Evolutionary conservation across 176 grass and related monocot genomes (phyloP).

Genomic region (Carex pumila): DNA sequence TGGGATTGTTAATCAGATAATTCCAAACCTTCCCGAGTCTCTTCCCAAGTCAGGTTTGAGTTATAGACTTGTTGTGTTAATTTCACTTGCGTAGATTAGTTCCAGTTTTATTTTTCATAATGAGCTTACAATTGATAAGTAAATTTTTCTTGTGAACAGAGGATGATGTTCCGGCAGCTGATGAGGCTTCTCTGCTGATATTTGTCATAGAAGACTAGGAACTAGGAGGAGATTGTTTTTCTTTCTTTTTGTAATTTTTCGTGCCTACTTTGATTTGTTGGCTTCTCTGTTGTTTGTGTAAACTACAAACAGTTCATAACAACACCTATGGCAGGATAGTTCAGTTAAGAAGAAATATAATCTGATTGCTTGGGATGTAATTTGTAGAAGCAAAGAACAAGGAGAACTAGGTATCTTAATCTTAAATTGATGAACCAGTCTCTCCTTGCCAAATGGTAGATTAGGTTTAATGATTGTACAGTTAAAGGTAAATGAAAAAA

Average conservation of each 20-base stretch:
- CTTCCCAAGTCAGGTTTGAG: conserved; percentile 2
- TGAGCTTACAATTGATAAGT: neutral
- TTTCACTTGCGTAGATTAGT: neutral
- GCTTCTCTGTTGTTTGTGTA: neutral
- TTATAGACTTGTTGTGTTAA: neutral
- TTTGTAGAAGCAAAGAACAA: too few species aligned
- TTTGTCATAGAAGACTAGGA: conserved; percentile 16
- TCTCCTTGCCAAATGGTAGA: too few species aligned
- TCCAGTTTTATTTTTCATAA: neutral
- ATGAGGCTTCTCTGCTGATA: conserved; percentile 5
- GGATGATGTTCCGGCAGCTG: neutral
- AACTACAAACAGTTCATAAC: neutral
- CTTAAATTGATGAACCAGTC: too few species aligned
- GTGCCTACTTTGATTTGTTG: neutral
- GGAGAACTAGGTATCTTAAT: too few species aligned
- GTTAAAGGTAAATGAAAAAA: too few species aligned
- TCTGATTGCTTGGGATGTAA: too few species aligned
- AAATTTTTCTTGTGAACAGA: conserved; percentile 3
- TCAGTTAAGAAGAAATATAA: too few species aligned
- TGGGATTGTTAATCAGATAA: neutral
- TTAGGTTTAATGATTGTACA: too few species aligned
- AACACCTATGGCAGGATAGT: too few species aligned
- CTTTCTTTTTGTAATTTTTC: neutral
- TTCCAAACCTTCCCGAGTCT: conserved; percentile 3
- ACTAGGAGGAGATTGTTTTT: neutral